phyloP scores from a whole-genome alignment of 495 filamentous ascomycete species.

The Trichocladium antarcticum region DNA sequence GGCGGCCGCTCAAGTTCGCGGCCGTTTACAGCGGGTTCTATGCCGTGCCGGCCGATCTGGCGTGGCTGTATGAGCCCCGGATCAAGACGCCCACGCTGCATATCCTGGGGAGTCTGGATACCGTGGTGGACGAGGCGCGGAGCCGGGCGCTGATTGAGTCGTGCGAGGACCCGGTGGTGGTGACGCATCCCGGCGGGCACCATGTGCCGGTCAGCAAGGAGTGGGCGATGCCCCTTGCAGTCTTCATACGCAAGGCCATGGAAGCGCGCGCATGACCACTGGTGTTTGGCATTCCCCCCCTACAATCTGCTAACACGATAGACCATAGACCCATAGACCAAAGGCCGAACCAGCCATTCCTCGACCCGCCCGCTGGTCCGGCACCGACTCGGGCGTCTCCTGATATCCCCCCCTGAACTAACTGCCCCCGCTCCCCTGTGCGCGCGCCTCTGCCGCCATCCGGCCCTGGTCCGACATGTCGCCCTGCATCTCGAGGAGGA shows the following conservation, averaged over 20 bases:
- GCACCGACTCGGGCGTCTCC: conserved; percentile 9
- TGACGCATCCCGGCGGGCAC: conserved; percentile 87
- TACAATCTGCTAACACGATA: neutral
- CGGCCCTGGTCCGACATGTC: conserved; percentile 11
- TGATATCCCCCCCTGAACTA: conserved; percentile 10
- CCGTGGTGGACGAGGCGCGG: conserved; percentile 70
- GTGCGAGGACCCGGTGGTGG: conserved; percentile 52
- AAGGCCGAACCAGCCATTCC: neutral
- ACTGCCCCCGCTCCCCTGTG: neutral
- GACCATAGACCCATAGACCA: neutral
- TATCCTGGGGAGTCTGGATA: conserved; percentile 75
- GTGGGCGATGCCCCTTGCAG: conserved; percentile 61
- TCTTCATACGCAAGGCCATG: conserved; percentile 56
- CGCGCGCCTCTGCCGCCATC: conserved; percentile 6
- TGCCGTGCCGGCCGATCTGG: conserved; percentile 50
- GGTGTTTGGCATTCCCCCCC: neutral
- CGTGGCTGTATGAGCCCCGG: conserved; percentile 61
- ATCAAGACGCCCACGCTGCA: conserved; percentile 71
- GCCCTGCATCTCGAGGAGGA: neutral
- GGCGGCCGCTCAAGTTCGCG: conserved; percentile 63
- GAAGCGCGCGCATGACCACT: conserved; percentile 26
- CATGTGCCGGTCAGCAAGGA: conserved; percentile 75
- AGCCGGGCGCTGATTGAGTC: conserved; percentile 54
- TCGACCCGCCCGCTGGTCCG: conserved; percentile 5
- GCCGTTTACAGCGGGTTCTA: conserved; percentile 71